Evolutionary conservation across 2,329 filamentous ascomycete genomes (phyloP).

Genomic region (Didymella lethalis): DNA sequence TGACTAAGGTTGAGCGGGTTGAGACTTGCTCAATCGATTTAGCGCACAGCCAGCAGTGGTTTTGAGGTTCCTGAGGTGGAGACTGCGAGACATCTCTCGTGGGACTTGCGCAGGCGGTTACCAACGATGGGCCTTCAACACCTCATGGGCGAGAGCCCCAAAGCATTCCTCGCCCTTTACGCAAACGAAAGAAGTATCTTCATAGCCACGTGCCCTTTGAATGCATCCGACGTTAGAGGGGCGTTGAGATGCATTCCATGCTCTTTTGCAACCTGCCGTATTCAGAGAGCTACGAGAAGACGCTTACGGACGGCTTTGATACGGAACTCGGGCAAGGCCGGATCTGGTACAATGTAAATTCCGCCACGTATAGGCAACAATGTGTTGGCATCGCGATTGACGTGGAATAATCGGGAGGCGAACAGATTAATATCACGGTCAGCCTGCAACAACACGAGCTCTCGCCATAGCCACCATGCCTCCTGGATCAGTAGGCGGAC

Average conservation of each 20-base stretch:
- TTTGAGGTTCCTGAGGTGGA: not conserved
- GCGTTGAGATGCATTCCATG: conserved; percentile 11
- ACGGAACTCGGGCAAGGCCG: conserved; percentile 6
- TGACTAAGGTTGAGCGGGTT: not conserved
- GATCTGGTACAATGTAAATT: conserved; percentile 3
- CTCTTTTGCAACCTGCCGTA: conserved; percentile 15
- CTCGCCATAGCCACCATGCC: not conserved
- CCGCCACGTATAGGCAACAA: conserved; percentile 17
- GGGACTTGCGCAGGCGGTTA: not conserved
- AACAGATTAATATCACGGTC: not conserved
- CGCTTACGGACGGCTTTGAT: not conserved
- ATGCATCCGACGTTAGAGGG: not conserved
- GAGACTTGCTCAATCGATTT: not conserved
- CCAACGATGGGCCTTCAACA: not conserved
- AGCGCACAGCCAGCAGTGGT: not conserved
- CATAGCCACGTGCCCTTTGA: not conserved
- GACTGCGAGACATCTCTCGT: not conserved
- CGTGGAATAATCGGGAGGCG: not conserved
- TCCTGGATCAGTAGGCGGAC: not conserved
- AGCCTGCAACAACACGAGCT: not conserved
- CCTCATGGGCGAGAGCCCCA: not conserved
- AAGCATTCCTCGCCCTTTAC: not conserved
- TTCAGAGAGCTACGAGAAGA: not conserved
- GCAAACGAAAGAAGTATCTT: not conserved
- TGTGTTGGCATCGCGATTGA: not conserved